These are phyloP conservation scores for Eutypella sp. DNA, from an alignment of 2,329 filamentous ascomycete species.

Conservation along the genomic window DNA sequence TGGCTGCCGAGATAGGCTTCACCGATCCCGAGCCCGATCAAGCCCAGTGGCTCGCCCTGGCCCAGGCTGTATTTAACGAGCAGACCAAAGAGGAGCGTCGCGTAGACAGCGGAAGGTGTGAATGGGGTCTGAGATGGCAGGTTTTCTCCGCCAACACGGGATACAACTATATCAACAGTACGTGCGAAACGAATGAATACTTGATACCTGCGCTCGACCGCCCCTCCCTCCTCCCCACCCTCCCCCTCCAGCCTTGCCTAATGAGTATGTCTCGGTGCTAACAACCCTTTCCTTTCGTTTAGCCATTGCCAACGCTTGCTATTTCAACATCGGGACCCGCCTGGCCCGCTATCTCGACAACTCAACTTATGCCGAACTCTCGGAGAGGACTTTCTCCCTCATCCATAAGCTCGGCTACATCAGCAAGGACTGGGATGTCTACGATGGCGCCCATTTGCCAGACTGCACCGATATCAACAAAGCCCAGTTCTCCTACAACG, in stretches of 20 bases:
- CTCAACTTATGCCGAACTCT: slow-evolving; percentile 58
- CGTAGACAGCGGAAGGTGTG: slow-evolving; percentile 47
- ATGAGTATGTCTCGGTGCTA: too few relatives aligned
- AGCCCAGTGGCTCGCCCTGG: slow-evolving; percentile 59
- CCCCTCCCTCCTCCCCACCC: too few relatives aligned
- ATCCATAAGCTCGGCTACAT: slow-evolving; percentile 51
- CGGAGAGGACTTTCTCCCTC: slow-evolving; percentile 60
- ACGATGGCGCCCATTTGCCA: slow-evolving; percentile 56
- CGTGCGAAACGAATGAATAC: too few relatives aligned
- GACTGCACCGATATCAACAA: slow-evolving; percentile 59
- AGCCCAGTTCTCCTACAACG: slow-evolving; percentile 64
- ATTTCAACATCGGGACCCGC: slow-evolving; percentile 62
- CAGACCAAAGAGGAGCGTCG: slow-evolving; percentile 59
- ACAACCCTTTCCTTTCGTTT: not conserved
- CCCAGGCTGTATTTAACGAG: slow-evolving; percentile 65
- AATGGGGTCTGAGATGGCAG: slow-evolving; percentile 72
- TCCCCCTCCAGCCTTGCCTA: too few relatives aligned
- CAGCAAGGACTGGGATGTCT: slow-evolving; percentile 57
- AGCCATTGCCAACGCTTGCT: slow-evolving; percentile 58
- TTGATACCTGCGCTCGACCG: too few relatives aligned
- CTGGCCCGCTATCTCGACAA: slow-evolving; percentile 68
- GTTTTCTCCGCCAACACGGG: slow-evolving; percentile 69
- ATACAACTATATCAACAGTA: slow-evolving; percentile 70
- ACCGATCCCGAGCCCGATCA: slow-evolving; percentile 50
- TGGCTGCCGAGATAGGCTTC: slow-evolving; percentile 61